A percentile compares a stretch with the other conserved stretches of the same genome.
Evolutionary conservation across 2,329 filamentous ascomycete species (phyloP).

Genomic region (Dothideomycetes sp.): DNA sequence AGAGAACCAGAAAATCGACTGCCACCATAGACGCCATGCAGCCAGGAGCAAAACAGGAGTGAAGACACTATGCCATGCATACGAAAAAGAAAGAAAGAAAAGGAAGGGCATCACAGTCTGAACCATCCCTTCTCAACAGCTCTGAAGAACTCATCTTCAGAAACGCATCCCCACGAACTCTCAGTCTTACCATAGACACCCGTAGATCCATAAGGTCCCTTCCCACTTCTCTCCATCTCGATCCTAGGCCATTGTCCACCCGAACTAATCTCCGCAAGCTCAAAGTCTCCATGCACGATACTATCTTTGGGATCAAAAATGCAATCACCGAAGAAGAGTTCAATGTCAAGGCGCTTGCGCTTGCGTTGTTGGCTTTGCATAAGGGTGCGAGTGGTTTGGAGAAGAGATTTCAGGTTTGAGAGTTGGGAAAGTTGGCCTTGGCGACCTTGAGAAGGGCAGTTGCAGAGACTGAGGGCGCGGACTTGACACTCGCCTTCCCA

Average conservation of each 20-base stretch:
- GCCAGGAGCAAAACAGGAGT: not conserved
- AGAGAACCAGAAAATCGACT: no score
- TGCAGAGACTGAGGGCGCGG: conserved; percentile 40
- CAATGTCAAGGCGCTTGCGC: conserved; percentile 34
- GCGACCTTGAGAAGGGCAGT: conserved; percentile 21
- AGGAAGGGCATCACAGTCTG: conserved; percentile 5
- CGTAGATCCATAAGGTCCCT: conserved; percentile 42
- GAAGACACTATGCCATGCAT: no score
- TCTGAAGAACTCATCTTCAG: conserved; percentile 26
- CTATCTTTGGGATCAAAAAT: conserved; percentile 41
- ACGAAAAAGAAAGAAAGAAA: not conserved
- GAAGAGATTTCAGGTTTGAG: conserved; percentile 31
- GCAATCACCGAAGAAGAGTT: conserved; percentile 43
- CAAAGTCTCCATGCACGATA: conserved; percentile 41
- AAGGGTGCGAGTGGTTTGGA: conserved; percentile 34
- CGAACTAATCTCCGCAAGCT: conserved; percentile 33
- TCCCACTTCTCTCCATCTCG: conserved; percentile 30
- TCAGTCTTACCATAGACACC: conserved; percentile 43
- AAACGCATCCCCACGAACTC: conserved; percentile 28
- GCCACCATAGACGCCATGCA: no score
- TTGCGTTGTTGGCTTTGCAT: conserved; percentile 30
- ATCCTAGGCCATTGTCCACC: conserved; percentile 33
- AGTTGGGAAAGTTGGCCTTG: conserved; percentile 8
- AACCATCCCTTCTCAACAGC: conserved; percentile 28
- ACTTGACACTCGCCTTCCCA: conserved; percentile 42